These are phyloP conservation scores for Heterotrichella gracilis DNA, from an alignment of 352 stramenopile genomes.

Conservation along the genomic window DNA sequence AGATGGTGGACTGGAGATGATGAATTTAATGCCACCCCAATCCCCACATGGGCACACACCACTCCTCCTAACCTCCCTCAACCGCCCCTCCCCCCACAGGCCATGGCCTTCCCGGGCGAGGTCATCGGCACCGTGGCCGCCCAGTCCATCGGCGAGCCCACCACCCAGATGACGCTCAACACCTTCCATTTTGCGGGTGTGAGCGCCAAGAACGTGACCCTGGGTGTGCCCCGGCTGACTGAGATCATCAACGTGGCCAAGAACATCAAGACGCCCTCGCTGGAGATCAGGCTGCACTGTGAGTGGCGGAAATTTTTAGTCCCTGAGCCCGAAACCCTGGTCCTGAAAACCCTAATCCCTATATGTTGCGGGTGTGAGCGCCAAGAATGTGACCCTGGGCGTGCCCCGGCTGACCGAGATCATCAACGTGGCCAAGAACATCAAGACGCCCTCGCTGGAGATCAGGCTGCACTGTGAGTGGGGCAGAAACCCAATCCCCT, in stretches of 20 bases:
- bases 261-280: constrained; percentile 70
- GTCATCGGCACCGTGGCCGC: constrained; percentile 89
- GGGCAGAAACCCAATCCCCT: too few relatives aligned
- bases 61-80: too few relatives aligned
- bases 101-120: constrained; percentile 73
- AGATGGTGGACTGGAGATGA: too few relatives aligned
- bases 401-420: constrained; percentile 95
- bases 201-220: constrained; percentile 93
- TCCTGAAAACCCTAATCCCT: constrained; percentile 99
- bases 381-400: constrained; percentile 97
- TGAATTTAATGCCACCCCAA: too few relatives aligned
- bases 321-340: too few relatives aligned
- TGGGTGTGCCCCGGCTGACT: constrained; percentile 89
- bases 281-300: constrained; percentile 65
- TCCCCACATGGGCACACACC: too few relatives aligned
- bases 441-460: constrained; percentile 73
- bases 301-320: too few relatives aligned
- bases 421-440: constrained; percentile 88
- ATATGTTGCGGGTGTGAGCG: constrained; percentile 87
- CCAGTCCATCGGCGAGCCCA: constrained; percentile 91
- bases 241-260: constrained; percentile 97
- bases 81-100: too few relatives aligned
- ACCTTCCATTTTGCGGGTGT: constrained; percentile 98
- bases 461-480: too few relatives aligned
- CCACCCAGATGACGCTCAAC: constrained; percentile 99